These are phyloP conservation scores for Aspergillus saccharolyticus DNA, from an alignment of 495 filamentous ascomycete species.

Conservation along the genomic window DNA sequence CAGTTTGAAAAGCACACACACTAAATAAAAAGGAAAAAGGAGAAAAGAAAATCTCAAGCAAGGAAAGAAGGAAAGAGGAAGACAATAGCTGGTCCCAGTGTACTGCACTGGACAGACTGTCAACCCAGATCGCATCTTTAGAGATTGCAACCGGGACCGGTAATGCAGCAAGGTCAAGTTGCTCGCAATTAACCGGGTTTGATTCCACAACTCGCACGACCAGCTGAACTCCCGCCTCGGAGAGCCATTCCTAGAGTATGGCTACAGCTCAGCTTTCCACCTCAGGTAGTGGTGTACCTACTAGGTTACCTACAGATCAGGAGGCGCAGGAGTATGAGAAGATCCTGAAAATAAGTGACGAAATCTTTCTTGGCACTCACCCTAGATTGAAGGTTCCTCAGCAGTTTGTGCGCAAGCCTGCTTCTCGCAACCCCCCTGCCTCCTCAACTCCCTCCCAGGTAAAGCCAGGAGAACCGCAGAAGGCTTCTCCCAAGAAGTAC, in stretches of 20 bases:
- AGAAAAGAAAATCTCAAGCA: background rate
- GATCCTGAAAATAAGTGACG: constrained; percentile 69
- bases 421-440: constrained; percentile 26
- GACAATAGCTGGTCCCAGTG: background rate
- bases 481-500: constrained; percentile 24
- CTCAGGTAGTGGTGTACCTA: constrained; percentile 21
- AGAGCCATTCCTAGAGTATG: constrained; percentile 26
- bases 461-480: constrained; percentile 23
- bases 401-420: constrained; percentile 50
- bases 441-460: constrained; percentile 19
- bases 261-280: constrained; percentile 35
- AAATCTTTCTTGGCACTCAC: constrained; percentile 69
- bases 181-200: constrained; percentile 1
- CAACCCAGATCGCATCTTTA: background rate
- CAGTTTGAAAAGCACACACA: background rate
- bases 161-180: constrained; percentile 3
- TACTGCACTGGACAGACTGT: background rate
- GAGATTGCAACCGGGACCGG: background rate
- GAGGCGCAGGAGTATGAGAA: constrained; percentile 60
- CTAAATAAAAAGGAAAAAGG: background rate
- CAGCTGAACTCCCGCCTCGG: background rate
- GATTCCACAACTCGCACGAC: background rate
- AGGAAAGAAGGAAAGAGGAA: background rate
- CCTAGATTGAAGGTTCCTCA: constrained; percentile 65
- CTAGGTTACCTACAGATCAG: constrained; percentile 27